Conservation (phyloP, 1,139 yeast species). For the Protomyces macrosporus region DNA sequence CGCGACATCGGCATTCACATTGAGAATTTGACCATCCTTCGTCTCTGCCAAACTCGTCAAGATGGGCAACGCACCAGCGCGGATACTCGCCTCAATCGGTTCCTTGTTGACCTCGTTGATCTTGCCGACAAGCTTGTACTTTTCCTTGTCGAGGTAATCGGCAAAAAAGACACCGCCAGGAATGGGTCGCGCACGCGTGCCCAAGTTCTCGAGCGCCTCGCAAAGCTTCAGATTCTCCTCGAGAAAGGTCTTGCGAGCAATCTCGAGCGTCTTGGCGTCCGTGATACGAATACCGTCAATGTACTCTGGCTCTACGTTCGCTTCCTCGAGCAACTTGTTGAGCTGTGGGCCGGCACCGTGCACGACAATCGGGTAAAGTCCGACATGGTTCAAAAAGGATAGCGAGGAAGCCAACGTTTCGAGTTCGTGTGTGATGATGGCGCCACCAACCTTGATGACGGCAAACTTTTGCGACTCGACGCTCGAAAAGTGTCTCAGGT, state of each 20-base stretch:
- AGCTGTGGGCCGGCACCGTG: slow-evolving; percentile 99
- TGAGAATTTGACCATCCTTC: slow-evolving; percentile 88
- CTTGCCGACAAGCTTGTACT: slow-evolving; percentile 88
- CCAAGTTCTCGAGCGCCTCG: slow-evolving; percentile 91
- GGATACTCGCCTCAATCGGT: slow-evolving; percentile 89
- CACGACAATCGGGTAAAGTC: slow-evolving; percentile 89
- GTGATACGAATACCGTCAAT: slow-evolving; percentile 96
- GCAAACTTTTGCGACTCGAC: slow-evolving; percentile 87
- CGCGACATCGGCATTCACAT: slow-evolving; percentile 97
- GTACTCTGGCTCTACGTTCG: slow-evolving; percentile 93
- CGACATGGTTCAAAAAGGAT: slow-evolving; percentile 94
- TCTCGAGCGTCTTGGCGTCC: slow-evolving; percentile 89
- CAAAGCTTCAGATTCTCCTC: slow-evolving; percentile 93
- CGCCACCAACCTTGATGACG: slow-evolving; percentile 98
- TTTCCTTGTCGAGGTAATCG: slow-evolving; percentile 80
- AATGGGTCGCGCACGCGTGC: slow-evolving; percentile 97
- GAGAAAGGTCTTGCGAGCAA: slow-evolving; percentile 87
- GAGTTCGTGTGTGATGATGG: slow-evolving; percentile 89
- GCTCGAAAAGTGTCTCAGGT: slow-evolving; percentile 89
- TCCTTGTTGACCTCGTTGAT: slow-evolving; percentile 80
- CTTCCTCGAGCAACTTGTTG: slow-evolving; percentile 84
- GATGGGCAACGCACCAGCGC: slow-evolving; percentile 94
- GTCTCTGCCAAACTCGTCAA: slow-evolving; percentile 96
- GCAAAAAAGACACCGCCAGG: slow-evolving; percentile 98
- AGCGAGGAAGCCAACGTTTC: slow-evolving; percentile 91